phyloP scores from a whole-genome alignment of 2,329 filamentous ascomycete species.

The Colletotrichum tamarilloi region DNA sequence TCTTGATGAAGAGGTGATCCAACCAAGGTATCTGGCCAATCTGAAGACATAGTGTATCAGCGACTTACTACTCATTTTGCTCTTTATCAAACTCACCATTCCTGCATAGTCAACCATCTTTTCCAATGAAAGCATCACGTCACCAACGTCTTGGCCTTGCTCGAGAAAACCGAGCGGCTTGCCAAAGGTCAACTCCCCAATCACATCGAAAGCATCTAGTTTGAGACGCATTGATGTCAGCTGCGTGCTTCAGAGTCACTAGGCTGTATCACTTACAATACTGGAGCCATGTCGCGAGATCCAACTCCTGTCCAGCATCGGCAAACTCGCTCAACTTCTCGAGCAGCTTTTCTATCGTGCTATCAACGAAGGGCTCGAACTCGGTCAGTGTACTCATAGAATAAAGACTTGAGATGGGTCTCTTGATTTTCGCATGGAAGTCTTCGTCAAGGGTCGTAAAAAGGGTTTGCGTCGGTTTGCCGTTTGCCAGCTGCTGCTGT shows the following conservation, averaged over 20 bases:
- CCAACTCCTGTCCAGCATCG: neutral
- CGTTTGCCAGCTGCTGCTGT: slow-evolving; percentile 43
- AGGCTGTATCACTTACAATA: slow-evolving; percentile 22
- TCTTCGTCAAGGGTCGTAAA: slow-evolving; percentile 53
- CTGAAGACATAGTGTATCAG: neutral
- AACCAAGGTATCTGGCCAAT: slow-evolving; percentile 42
- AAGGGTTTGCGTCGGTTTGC: slow-evolving; percentile 42
- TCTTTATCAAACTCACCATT: neutral
- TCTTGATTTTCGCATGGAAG: slow-evolving; percentile 52
- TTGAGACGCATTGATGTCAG: too few relatives aligned
- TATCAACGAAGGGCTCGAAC: slow-evolving; percentile 50
- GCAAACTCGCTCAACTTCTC: slow-evolving; percentile 27
- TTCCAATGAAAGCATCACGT: slow-evolving; percentile 42
- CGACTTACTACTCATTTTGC: neutral
- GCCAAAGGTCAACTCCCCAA: slow-evolving; percentile 48
- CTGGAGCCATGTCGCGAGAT: slow-evolving; percentile 49
- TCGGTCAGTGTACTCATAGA: slow-evolving; percentile 53
- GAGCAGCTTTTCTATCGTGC: slow-evolving; percentile 38
- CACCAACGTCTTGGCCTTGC: slow-evolving; percentile 45
- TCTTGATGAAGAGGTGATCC: slow-evolving; percentile 43
- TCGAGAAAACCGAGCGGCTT: slow-evolving; percentile 51
- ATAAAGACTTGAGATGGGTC: slow-evolving; percentile 51
- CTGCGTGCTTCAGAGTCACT: too few relatives aligned
- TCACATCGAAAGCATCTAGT: slow-evolving; percentile 51
- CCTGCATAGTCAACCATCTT: slow-evolving; percentile 20